Conservation (phyloP, 2,329 filamentous ascomycete genomes). For the Colletotrichum echinochloae region DNA sequence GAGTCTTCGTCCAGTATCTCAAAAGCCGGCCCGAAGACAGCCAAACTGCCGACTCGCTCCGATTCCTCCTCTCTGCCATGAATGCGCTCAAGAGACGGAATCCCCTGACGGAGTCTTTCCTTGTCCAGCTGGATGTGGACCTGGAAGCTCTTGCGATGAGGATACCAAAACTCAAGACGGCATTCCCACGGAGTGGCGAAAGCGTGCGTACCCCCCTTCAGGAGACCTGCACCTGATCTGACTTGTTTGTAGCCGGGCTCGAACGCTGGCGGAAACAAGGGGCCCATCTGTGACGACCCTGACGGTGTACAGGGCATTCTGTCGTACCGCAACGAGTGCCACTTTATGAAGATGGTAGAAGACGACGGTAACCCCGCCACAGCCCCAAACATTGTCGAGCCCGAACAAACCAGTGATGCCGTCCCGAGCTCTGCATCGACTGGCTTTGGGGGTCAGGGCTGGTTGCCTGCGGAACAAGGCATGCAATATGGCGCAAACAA, state of each 20-base stretch:
- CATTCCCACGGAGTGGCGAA: conserved; percentile 65
- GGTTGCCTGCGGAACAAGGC: conserved; percentile 56
- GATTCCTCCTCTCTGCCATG: conserved; percentile 92
- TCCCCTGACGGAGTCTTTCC: conserved; percentile 91
- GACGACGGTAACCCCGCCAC: conserved; percentile 56
- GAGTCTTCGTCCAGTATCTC: conserved; percentile 96
- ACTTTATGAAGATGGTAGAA: conserved; percentile 55
- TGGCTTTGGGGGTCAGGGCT: conserved; percentile 48
- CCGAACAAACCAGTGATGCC: conserved; percentile 49
- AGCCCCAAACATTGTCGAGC: conserved; percentile 55
- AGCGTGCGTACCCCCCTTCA: conserved; percentile 56
- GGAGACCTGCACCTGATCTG: not conserved
- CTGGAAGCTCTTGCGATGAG: conserved; percentile 78
- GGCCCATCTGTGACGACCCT: conserved; percentile 50
- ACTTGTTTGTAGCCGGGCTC: conserved; percentile 46
- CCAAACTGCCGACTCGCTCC: conserved; percentile 82
- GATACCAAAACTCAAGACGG: conserved; percentile 67
- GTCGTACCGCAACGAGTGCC: conserved; percentile 58
- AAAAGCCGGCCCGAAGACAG: conserved; percentile 91
- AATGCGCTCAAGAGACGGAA: conserved; percentile 89
- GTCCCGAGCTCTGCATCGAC: conserved; percentile 41
- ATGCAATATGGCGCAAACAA: conserved; percentile 46
- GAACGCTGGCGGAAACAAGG: conserved; percentile 41
- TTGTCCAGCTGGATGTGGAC: conserved; percentile 93
- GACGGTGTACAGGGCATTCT: conserved; percentile 53